phyloP scores from a whole-genome alignment of 2,329 filamentous ascomycete species.

The Microsporum ferrugineum region DNA sequence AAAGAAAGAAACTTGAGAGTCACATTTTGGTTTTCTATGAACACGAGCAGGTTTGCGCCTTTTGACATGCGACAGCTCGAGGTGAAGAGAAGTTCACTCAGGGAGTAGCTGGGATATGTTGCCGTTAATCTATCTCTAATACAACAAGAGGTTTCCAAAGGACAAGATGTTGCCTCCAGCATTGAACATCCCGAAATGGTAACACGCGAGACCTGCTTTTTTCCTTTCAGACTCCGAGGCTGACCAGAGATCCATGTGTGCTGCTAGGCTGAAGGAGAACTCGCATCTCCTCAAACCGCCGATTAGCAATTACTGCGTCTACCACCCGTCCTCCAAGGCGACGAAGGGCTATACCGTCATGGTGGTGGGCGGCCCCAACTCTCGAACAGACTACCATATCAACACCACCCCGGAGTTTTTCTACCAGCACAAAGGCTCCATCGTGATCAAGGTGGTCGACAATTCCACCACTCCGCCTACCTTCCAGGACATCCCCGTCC shows the following conservation, averaged over 20 bases:
- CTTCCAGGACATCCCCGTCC: slow-evolving; percentile 79
- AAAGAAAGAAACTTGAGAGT: neutral
- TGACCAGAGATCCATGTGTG: neutral
- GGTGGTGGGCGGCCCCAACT: slow-evolving; percentile 94
- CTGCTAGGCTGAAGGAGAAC: slow-evolving; percentile 68
- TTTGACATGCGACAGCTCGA: neutral
- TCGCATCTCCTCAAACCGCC: slow-evolving; percentile 85
- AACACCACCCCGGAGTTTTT: slow-evolving; percentile 96
- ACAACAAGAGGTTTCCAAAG: neutral
- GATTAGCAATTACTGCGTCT: slow-evolving; percentile 95
- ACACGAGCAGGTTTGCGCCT: neutral
- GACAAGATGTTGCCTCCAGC: slow-evolving; percentile 27
- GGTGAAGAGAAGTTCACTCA: neutral
- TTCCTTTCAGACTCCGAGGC: neutral
- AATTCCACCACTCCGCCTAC: slow-evolving; percentile 37
- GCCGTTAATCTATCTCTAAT: neutral
- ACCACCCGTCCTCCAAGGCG: slow-evolving; percentile 54
- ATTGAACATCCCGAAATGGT: slow-evolving; percentile 39
- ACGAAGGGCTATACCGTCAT: slow-evolving; percentile 85
- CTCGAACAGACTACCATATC: slow-evolving; percentile 95
- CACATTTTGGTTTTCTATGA: neutral
- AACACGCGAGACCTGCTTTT: slow-evolving; percentile 5
- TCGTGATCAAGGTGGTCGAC: slow-evolving; percentile 89
- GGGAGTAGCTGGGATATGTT: neutral
- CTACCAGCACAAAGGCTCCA: slow-evolving; percentile 87